Evolutionary conservation across 495 filamentous ascomycete species (phyloP), one percentile per base, ranked within the genome.

Genomic region (Talaromyces liani): DNA sequence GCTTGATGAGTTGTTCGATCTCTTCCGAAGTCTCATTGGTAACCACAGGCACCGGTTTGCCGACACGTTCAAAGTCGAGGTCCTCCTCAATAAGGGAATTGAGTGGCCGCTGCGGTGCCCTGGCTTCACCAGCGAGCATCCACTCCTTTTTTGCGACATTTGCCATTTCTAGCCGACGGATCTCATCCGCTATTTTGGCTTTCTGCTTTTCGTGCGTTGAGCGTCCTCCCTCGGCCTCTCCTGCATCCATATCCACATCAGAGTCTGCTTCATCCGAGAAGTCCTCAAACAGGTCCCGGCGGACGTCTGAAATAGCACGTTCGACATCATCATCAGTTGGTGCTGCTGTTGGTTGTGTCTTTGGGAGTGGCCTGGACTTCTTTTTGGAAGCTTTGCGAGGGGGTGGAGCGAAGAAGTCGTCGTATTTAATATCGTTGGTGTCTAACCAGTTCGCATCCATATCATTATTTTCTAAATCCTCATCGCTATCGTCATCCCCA

Each of bases 41-140:
- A 67, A 97, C 91, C 33, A 97, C 90, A 4, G 93, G 91, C 1
- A 97, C 88, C 0, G 94, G 94, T 72, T 97, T 98, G 64, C 94
- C 95, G n/a, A 90, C 85, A 57, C 94, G 85, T 73, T 98, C 94
- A 68, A 97, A 98, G 60, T 98, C 94, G 14, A 98, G 82, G 65
- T 97, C 92, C 74, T 98, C 88, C 72, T 97, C 95, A 2, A 98
- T 83, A 0, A 98, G 83, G 1, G 93, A 96, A 74, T 98, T 98
- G 18, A 92, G 64, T 0, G 95, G 94, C 55, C 94, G 82, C 63
- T 91, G 90, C 2, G 79, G 79, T 1, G 91, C 95, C 54, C 85
- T 83, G 45, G 92, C 94, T 81, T 98, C 94, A 69, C 94, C 94
- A 10, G 89, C 81, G 39, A 98, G 79, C 57, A 88, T 90, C 94